Evolutionary conservation across 2,329 filamentous ascomycete species (phyloP), one percentile per base, ranked within the genome.

Genomic region (Aureobasidium subglaciale): DNA sequence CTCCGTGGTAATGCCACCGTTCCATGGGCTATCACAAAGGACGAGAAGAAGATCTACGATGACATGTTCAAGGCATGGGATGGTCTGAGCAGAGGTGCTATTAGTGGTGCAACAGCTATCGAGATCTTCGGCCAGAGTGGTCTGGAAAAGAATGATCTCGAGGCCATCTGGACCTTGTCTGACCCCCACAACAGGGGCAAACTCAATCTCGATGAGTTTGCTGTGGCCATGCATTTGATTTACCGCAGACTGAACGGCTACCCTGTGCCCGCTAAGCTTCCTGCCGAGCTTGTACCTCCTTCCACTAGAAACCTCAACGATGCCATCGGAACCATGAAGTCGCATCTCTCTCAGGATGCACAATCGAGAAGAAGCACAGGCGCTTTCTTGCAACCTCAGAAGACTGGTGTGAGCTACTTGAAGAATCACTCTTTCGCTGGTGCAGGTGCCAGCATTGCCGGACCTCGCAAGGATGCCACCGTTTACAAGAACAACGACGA

Each of bases 101-200:
- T 99, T 67, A 87, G 85, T 43, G 93, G 93, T 52, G 88, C 88
- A 63, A 90, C 93, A 63, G 92, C 93, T 13, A 93, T 97, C 67
- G 93, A 99, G 71, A 95, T 99, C 58, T 92, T 99, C 70, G 89
- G 91, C 8, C 93, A 99, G 70, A 96, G 91, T 75, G 93, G 93
- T 38, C 76, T 99, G 27, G 89, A 93, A 45, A 95, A 95, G 71
- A 77, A 86, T 24, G 93, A 97, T 63, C 76, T 99, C 34, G 93
- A 97, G 71, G 82, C 87, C 29, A 85, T 97, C 49, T 99, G 93
- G 93, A 97, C 93, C 9, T 76, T 99, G 57, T 87, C 92, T 3
- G 93, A 99, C 68, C 87, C 91, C 29, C 87, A 91, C 61, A 96
- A 99, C 71, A 93, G 93, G 70, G 93, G 93, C 16, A 87, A 91